A percentile compares a stretch with the other conserved stretches of the same genome.
Evolutionary conservation across 2,329 filamentous ascomycete genomes (phyloP).

Genomic region (Penicillium sp.): DNA sequence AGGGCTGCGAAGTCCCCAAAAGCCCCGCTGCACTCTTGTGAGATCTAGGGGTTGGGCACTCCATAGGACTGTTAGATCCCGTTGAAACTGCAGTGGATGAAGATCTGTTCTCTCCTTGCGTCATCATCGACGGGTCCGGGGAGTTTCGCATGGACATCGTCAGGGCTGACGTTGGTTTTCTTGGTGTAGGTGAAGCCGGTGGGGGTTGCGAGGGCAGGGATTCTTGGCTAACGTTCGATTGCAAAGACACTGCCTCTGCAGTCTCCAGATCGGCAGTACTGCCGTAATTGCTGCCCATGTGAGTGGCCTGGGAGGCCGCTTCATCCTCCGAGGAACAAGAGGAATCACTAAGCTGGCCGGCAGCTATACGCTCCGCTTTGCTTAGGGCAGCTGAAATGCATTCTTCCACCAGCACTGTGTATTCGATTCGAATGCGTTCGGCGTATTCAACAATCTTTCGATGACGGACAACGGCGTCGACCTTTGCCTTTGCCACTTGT

Average conservation of each 20-base stretch:
- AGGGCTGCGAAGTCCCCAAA: conserved; percentile 56
- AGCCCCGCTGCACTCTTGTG: conserved; percentile 62
- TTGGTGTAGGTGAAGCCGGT: conserved; percentile 14
- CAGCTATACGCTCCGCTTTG: conserved; percentile 84
- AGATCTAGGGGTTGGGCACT: conserved; percentile 87
- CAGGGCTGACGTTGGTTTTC: conserved; percentile 48
- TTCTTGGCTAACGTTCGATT: conserved; percentile 13
- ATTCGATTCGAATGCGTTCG: conserved; percentile 91
- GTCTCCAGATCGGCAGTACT: not conserved
- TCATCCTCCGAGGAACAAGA: conserved; percentile 58
- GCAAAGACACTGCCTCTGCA: conserved; percentile 8
- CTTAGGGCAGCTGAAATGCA: conserved; percentile 89
- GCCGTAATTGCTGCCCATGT: conserved; percentile 6
- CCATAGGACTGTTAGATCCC: conserved; percentile 82
- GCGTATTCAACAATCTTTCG: conserved; percentile 92
- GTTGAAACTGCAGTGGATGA: conserved; percentile 70
- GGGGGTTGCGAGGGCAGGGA: conserved; percentile 4
- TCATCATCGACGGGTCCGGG: conserved; percentile 49
- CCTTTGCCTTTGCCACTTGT: conserved; percentile 77
- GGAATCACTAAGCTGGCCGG: conserved; percentile 80
- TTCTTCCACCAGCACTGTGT: conserved; percentile 87
- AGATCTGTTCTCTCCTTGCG: conserved; percentile 46
- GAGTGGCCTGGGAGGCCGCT: conserved; percentile 45
- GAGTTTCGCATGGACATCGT: conserved; percentile 56
- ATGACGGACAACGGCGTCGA: conserved; percentile 89